These are phyloP conservation scores for Forsythia viridissima DNA, from an alignment of 257 asterid genomes.

Conservation along the genomic window DNA sequence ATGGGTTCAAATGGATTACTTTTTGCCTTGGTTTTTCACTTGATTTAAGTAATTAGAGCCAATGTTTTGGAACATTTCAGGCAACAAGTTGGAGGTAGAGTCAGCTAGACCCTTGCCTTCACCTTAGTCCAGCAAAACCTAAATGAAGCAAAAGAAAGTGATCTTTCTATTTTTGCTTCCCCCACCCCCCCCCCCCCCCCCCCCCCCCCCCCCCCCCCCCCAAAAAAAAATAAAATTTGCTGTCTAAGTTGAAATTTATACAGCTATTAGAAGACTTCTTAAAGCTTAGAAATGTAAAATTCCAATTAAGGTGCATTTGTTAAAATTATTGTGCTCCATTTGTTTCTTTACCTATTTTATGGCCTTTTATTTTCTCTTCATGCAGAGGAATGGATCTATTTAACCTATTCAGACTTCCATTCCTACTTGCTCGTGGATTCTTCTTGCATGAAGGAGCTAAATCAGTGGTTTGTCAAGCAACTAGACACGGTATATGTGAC, in stretches of 20 bases:
- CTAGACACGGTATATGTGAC: slow-evolving; percentile 68
- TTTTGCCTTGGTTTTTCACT: not conserved
- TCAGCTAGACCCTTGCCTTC: not conserved
- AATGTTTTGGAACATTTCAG: not conserved
- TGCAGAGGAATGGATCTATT: slow-evolving; percentile 86
- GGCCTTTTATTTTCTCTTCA: slow-evolving; percentile 16
- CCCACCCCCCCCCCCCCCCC: too few relatives aligned
- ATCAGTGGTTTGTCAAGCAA: slow-evolving; percentile 87
- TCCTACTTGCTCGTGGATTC: slow-evolving; percentile 79
- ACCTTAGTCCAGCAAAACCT: not conserved
- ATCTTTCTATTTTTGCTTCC: not conserved
- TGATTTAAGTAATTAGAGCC: not conserved
- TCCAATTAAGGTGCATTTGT: slow-evolving; percentile 18
- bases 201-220: too few relatives aligned
- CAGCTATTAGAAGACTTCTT: not conserved
- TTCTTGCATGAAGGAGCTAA: slow-evolving; percentile 84
- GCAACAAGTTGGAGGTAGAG: not conserved
- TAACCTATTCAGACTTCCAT: slow-evolving; percentile 86
- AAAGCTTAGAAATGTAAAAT: not conserved
- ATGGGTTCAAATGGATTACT: not conserved
- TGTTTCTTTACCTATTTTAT: slow-evolving; percentile 9
- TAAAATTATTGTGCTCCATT: slow-evolving; percentile 14
- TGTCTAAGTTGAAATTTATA: not conserved
- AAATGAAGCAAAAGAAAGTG: not conserved
- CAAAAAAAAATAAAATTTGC: not conserved